Percentiles rank a stretch among this genome's conserved stretches.
phyloP scores from a whole-genome alignment of 768 basidiomycete species.

The Kwoniella sp. region DNA sequence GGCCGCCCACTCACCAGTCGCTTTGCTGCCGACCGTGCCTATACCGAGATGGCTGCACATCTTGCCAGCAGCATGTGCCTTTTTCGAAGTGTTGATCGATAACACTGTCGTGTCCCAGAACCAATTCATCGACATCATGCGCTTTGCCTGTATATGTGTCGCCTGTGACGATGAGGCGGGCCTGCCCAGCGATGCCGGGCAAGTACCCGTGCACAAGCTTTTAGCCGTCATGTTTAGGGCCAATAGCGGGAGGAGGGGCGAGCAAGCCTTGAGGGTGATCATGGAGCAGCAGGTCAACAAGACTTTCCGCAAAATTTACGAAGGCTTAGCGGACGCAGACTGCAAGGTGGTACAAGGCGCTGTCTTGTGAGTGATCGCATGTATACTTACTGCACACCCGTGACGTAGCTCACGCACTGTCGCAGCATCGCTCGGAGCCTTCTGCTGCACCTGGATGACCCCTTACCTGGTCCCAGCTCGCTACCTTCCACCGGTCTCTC shows the following conservation, averaged over 20 bases:
- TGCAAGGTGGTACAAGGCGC: slow-evolving; percentile 34
- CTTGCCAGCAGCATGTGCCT: slow-evolving; percentile 20
- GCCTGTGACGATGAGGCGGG: slow-evolving; percentile 28
- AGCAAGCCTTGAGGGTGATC: slow-evolving; percentile 25
- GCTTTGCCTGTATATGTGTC: slow-evolving; percentile 26
- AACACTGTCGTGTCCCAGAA: slow-evolving; percentile 20
- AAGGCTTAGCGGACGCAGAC: slow-evolving; percentile 16
- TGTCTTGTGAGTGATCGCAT: slow-evolving; percentile 26
- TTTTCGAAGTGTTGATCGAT: slow-evolving; percentile 27
- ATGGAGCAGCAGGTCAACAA: slow-evolving; percentile 20
- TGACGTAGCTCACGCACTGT: neutral
- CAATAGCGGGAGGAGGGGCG: slow-evolving; percentile 29
- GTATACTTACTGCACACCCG: neutral
- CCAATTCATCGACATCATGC: slow-evolving; percentile 26
- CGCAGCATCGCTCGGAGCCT: slow-evolving; percentile 26
- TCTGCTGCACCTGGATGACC: slow-evolving; percentile 18
- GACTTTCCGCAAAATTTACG: slow-evolving; percentile 4
- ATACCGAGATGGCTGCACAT: slow-evolving; percentile 25
- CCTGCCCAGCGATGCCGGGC: slow-evolving; percentile 11
- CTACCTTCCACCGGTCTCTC: slow-evolving; percentile 22
- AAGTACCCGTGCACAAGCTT: slow-evolving; percentile 17
- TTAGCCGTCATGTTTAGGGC: slow-evolving; percentile 23
- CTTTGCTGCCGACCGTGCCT: neutral
- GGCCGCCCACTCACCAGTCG: slow-evolving; percentile 12
- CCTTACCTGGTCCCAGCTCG: slow-evolving; percentile 1